Conservation (phyloP, 2,329 filamentous ascomycete species). For the Paraconiothyrium brasiliense region DNA sequence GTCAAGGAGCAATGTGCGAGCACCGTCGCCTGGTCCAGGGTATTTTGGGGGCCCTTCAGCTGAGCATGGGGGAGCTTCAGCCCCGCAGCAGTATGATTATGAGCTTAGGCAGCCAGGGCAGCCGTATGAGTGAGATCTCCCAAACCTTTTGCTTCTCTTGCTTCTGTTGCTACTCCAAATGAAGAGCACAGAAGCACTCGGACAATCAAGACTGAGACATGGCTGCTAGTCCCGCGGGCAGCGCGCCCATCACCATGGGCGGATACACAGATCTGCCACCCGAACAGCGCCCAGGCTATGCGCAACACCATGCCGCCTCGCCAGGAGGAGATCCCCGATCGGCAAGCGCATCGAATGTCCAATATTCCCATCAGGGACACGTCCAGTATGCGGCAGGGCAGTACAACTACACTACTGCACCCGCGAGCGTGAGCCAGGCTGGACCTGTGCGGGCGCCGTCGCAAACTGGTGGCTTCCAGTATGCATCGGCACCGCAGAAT, state of each 20-base stretch:
- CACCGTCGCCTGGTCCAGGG: constrained; percentile 45
- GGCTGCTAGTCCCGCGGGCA: constrained; percentile 38
- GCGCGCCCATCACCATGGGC: constrained; percentile 54
- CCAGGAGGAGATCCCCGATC: constrained; percentile 16
- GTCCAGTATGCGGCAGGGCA: constrained; percentile 46
- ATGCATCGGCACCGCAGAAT: constrained; percentile 52
- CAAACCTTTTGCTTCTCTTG: background rate
- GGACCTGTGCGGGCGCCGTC: constrained; percentile 34
- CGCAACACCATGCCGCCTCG: constrained; percentile 30
- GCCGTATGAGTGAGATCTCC: constrained; percentile 45
- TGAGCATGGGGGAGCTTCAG: constrained; percentile 32
- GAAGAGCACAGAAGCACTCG: constrained; percentile 9
- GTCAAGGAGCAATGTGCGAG: constrained; percentile 52
- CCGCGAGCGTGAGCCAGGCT: constrained; percentile 34
- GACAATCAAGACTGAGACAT: constrained; percentile 39
- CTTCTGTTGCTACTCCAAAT: constrained; percentile 11
- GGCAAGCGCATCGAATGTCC: constrained; percentile 26
- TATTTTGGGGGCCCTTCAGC: constrained; percentile 31
- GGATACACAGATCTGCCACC: constrained; percentile 56
- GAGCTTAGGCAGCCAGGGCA: constrained; percentile 53
- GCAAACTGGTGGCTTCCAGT: constrained; percentile 44
- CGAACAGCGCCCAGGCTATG: constrained; percentile 53
- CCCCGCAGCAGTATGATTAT: constrained; percentile 52
- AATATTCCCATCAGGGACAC: constrained; percentile 35
- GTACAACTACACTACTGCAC: constrained; percentile 39